Conservation (phyloP, 2,329 filamentous ascomycete genomes). For the Metarhizium sp. region DNA sequence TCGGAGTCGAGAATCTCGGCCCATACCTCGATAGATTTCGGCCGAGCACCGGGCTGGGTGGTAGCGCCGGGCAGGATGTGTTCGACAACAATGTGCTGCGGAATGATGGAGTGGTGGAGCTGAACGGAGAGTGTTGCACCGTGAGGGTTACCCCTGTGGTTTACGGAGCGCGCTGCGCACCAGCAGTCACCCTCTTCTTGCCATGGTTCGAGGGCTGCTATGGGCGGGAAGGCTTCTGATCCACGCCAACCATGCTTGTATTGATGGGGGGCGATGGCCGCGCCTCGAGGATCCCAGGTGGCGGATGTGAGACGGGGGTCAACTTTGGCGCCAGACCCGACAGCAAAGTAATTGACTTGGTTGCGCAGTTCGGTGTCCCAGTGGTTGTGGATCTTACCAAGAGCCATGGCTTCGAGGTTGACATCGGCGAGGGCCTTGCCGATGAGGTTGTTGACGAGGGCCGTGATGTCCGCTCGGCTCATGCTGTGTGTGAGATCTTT, state of each 20-base stretch:
- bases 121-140: constrained; percentile 58
- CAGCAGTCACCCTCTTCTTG: constrained; percentile 78
- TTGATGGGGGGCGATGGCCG: constrained; percentile 7
- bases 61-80: constrained; percentile 57
- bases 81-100: constrained; percentile 62
- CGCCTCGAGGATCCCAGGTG: constrained; percentile 31
- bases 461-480: constrained; percentile 29
- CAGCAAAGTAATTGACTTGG: constrained; percentile 65
- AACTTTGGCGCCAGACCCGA: constrained; percentile 55
- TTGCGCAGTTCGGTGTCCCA: constrained; percentile 35
- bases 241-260: constrained; percentile 12
- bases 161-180: constrained; percentile 51
- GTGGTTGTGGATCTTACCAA: constrained; percentile 35
- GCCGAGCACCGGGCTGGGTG: constrained; percentile 51
- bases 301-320: constrained; percentile 52
- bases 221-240: constrained; percentile 22
- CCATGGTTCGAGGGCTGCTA: constrained; percentile 59
- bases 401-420: constrained; percentile 37
- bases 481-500: constrained; percentile 21
- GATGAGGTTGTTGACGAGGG: constrained; percentile 31
- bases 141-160: constrained; percentile 33
- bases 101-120: constrained; percentile 48
- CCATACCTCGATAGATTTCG: constrained; percentile 62
- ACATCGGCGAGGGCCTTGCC: constrained; percentile 33
- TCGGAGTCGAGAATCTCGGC: constrained; percentile 42